A percentile compares a stretch with the other conserved stretches of the same genome.
phyloP scores from a whole-genome alignment of 129 eudicot genomes.

The Kitagawia praeruptora region DNA sequence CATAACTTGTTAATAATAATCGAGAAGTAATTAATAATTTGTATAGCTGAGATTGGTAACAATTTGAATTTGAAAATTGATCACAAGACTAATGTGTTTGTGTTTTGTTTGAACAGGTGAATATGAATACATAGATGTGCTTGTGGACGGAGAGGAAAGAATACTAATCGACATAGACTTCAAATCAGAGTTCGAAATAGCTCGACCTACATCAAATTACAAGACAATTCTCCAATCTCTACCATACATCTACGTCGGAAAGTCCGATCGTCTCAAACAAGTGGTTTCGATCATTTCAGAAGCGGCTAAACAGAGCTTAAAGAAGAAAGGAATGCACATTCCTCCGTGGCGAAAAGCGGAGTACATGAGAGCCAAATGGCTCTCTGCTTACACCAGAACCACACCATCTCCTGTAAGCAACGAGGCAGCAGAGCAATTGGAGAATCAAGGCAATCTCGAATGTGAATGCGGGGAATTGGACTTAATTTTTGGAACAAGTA shows the following conservation, averaged over 20 bases:
- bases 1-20: too few species aligned
- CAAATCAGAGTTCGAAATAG: slow-evolving; percentile 86
- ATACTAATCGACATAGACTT: slow-evolving; percentile 65
- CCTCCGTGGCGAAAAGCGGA: slow-evolving; percentile 85
- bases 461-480: slow-evolving; percentile 24
- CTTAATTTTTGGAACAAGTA: slow-evolving; percentile 24
- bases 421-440: background rate
- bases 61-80: background rate
- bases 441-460: background rate
- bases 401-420: background rate
- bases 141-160: slow-evolving; percentile 51
- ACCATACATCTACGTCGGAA: slow-evolving; percentile 69
- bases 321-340: slow-evolving; percentile 72
- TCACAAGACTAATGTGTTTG: background rate
- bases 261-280: slow-evolving; percentile 62
- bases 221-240: slow-evolving; percentile 50
- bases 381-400: slow-evolving; percentile 46
- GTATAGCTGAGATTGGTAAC: background rate
- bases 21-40: too few species aligned
- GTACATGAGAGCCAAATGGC: slow-evolving; percentile 77
- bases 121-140: slow-evolving; percentile 68
- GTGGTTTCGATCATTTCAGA: slow-evolving; percentile 49
- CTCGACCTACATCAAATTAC: slow-evolving; percentile 67
- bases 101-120: slow-evolving; percentile 36
- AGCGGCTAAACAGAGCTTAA: slow-evolving; percentile 64